Base-by-base conservation (phyloP, 2,329 filamentous ascomycete genomes). In the Pestalotiopsis sp. region DNA sequence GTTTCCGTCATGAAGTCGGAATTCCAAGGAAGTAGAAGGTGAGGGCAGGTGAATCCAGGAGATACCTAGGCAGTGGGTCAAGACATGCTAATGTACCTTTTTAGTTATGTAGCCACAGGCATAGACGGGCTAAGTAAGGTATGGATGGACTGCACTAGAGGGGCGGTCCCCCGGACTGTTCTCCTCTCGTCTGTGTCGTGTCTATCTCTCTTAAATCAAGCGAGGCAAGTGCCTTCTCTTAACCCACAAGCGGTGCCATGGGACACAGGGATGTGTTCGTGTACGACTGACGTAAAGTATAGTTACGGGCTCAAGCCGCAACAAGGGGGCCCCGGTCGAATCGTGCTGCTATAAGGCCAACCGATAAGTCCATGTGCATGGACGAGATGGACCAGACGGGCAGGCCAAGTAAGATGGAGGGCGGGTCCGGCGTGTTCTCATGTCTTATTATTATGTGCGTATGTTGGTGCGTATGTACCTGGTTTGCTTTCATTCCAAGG, bases 281-380 rank as follows among this genome's bases (percentile, higher is more conserved):
- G 31, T 62, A 52, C 59, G 17, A 62, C n/a, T 62, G 59, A 62
- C 59, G 59, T 62, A 62, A 62, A 20, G 59, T 62, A 62, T 62
- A 59, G 27, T 17, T 52, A 52, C 45, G 17, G 45, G 17, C 20
- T 17, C 25, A 62, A 62, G 59, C 59, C 59, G 59, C 59, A 62
- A 36, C 59, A 62, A 59, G 57, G 59, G 59, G n/a, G 13, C 31
- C 59, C 31, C 7, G 59, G 27, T 38, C n/a, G n/a, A 39, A 36
- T 39, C n/a, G 12, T 62, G 36, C 36, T 36, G 25, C 36, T 36
- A 62, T 36, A 62, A 39, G 59, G n/a, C 59, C 59, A 39, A 39
- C 59, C 36, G 36, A 62, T 36, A 62, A 39, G 59, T 39, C 59
- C 59, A 39, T 20, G 59, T 36, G 59, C 59, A 62, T 62, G 31